Conservation (phyloP, 169 alveolate genomes). For the Plasmodium vinckei region DNA sequence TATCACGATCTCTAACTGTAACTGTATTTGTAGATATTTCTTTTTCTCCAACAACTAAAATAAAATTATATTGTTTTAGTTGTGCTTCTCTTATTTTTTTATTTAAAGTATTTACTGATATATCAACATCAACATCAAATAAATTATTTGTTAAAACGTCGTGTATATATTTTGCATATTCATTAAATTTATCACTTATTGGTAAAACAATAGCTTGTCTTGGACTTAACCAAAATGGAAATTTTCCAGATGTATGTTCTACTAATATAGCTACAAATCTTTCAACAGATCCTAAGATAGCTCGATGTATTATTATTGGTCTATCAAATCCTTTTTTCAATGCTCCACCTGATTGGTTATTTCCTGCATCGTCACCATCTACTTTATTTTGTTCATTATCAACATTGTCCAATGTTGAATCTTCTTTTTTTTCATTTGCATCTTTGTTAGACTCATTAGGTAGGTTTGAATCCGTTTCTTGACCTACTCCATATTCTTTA, state of each 20-base stretch:
- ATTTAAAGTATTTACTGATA: slow-evolving; percentile 92
- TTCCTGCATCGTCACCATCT: background rate
- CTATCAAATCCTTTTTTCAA: slow-evolving; percentile 92
- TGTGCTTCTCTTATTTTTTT: slow-evolving; percentile 98
- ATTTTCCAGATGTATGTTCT: slow-evolving; percentile 98
- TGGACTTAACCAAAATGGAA: slow-evolving; percentile 99
- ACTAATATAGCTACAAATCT: slow-evolving; percentile 96
- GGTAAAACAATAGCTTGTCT: slow-evolving; percentile 96
- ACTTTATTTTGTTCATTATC: slow-evolving; percentile 7
- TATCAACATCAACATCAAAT: slow-evolving; percentile 92
- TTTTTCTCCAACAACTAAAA: slow-evolving; percentile 97
- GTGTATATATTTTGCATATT: slow-evolving; percentile 92
- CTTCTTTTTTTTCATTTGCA: background rate
- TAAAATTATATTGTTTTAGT: slow-evolving; percentile 94
- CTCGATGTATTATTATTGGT: slow-evolving; percentile 99
- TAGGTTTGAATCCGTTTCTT: slow-evolving; percentile 20
- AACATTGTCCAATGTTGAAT: background rate
- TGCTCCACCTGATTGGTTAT: background rate
- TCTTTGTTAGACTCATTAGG: background rate
- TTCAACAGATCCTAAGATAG: slow-evolving; percentile 98
- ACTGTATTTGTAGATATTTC: slow-evolving; percentile 91
- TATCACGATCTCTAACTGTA: slow-evolving; percentile 90
- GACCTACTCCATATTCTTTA: slow-evolving; percentile 84
- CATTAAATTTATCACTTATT: slow-evolving; percentile 91
- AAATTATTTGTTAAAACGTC: slow-evolving; percentile 81